Evolutionary conservation across 208 protist species (phyloP).

Genomic region (Blastocrithidia nonstop): DNA sequence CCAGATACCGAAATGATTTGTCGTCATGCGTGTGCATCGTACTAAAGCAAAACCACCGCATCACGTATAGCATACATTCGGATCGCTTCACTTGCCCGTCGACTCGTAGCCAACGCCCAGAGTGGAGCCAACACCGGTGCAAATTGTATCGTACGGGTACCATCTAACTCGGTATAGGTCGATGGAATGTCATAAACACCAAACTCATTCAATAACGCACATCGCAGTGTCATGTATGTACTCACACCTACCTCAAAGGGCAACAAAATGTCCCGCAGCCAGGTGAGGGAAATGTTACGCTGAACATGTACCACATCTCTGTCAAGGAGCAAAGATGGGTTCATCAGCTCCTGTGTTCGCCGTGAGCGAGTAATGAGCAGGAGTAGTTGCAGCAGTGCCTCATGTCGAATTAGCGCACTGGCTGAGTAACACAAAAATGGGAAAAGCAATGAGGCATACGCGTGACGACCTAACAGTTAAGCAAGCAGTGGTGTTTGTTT

Average conservation of each 20-base stretch:
- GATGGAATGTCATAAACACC: conserved; percentile 32
- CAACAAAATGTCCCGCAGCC: conserved; percentile 35
- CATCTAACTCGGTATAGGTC: conserved; percentile 12
- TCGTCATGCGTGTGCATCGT: conserved; percentile 41
- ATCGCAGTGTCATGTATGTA: conserved; percentile 51
- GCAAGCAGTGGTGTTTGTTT: conserved; percentile 19
- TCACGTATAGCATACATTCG: conserved; percentile 34
- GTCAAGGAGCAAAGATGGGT: conserved; percentile 24
- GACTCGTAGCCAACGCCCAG: conserved; percentile 27
- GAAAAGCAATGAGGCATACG: conserved; percentile 42
- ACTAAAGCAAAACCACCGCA: conserved; percentile 27
- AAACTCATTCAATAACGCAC: conserved; percentile 42
- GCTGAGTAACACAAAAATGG: conserved; percentile 23
- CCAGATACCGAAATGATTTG: conserved; percentile 30
- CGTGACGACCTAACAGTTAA: conserved; percentile 33
- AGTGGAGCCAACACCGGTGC: conserved; percentile 32
- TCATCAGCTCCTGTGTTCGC: conserved; percentile 66
- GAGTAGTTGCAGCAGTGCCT: conserved; percentile 51
- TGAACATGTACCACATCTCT: conserved; percentile 41
- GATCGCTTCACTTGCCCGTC: conserved; percentile 16
- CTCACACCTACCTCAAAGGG: conserved; percentile 12
- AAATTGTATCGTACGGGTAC: conserved; percentile 27
- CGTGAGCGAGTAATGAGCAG: conserved; percentile 48
- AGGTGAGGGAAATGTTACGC: conserved; percentile 51
- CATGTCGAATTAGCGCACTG: conserved; percentile 19